Evolutionary conservation across 805 yeast species (phyloP).

Genomic region (Hemisphaericaspora nanyangensis): DNA sequence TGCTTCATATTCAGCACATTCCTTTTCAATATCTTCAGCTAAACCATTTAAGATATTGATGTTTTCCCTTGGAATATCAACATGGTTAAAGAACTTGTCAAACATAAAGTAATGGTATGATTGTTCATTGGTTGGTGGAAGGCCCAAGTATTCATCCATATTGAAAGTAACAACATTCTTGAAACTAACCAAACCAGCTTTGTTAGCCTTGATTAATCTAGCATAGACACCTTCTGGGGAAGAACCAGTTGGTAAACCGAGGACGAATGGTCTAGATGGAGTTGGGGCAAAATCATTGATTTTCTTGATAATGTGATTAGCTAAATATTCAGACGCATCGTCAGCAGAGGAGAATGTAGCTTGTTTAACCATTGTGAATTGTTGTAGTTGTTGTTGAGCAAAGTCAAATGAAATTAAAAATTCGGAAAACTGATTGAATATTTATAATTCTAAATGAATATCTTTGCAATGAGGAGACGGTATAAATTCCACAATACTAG

Average conservation of each 20-base stretch:
- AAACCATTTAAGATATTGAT: slow-evolving; percentile 55
- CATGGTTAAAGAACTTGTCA: slow-evolving; percentile 51
- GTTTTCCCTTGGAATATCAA: slow-evolving; percentile 49
- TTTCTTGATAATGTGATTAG: slow-evolving; percentile 40
- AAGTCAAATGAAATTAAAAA: neutral
- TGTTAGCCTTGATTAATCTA: slow-evolving; percentile 41
- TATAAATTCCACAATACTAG: no score
- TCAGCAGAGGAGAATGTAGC: slow-evolving; percentile 32
- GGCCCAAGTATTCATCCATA: slow-evolving; percentile 58
- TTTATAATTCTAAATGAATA: no score
- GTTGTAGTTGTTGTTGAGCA: neutral
- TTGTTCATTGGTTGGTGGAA: slow-evolving; percentile 45
- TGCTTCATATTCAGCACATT: slow-evolving; percentile 47
- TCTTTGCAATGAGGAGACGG: no score
- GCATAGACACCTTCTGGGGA: slow-evolving; percentile 56
- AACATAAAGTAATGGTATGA: slow-evolving; percentile 58
- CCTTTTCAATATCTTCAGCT: slow-evolving; percentile 40
- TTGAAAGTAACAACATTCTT: slow-evolving; percentile 55
- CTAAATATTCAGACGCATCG: slow-evolving; percentile 43
- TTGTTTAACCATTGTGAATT: slow-evolving; percentile 20
- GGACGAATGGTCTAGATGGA: slow-evolving; percentile 43
- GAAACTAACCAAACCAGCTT: slow-evolving; percentile 41
- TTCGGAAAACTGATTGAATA: neutral
- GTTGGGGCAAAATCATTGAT: slow-evolving; percentile 47
- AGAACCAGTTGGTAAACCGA: slow-evolving; percentile 61